These are phyloP conservation scores for Phytophthora sp. DNA, from an alignment of 352 stramenopile genomes.

Conservation along the genomic window DNA sequence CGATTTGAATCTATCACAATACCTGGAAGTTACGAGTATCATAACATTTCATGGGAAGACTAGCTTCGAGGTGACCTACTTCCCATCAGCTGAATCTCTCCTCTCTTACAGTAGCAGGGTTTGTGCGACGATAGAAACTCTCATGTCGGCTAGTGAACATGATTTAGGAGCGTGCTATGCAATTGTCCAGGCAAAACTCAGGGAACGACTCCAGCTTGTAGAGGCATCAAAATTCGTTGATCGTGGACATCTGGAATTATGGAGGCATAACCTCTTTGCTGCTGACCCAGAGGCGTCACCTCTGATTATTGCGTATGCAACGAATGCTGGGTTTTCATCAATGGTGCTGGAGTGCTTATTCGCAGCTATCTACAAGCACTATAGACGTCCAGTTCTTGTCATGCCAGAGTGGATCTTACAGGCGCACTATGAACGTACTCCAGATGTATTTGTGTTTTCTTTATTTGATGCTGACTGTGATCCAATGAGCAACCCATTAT, in stretches of 20 bases:
- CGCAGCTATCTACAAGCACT: constrained; percentile 14
- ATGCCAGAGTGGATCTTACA: constrained; percentile 22
- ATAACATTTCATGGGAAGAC: background rate
- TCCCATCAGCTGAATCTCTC: constrained; percentile 21
- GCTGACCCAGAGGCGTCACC: constrained; percentile 11
- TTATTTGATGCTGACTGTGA: constrained; percentile 21
- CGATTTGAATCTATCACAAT: constrained; percentile 1
- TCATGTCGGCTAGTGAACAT: background rate
- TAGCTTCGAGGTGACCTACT: constrained; percentile 11
- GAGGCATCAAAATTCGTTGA: background rate
- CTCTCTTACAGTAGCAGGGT: constrained; percentile 10
- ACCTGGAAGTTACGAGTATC: constrained; percentile 18
- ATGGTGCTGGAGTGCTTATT: constrained; percentile 45
- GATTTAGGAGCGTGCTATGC: constrained; percentile 4
- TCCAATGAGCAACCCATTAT: background rate
- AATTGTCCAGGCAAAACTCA: too few species aligned
- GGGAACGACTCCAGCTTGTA: background rate
- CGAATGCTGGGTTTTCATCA: background rate
- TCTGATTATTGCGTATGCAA: constrained; percentile 31
- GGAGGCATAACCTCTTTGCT: constrained; percentile 37
- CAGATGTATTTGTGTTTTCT: constrained; percentile 55
- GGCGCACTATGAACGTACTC: background rate
- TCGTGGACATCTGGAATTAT: constrained; percentile 25
- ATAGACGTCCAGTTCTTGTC: constrained; percentile 34
- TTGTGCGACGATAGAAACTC: background rate